Evolutionary conservation across 2,329 filamentous ascomycete species (phyloP).

Genomic region (Colletotrichum sp.): DNA sequence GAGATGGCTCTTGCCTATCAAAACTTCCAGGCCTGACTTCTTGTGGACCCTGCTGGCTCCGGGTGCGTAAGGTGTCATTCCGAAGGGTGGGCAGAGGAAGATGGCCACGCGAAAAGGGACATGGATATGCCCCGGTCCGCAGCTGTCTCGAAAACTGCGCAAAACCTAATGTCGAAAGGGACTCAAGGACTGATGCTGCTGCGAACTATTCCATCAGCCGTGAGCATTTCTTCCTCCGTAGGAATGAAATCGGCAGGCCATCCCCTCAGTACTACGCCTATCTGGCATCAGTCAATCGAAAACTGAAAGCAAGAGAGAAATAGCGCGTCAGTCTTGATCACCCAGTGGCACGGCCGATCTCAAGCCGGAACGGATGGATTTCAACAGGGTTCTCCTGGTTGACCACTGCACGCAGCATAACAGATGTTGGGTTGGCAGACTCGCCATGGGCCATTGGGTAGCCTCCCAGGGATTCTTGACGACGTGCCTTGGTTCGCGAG

Average conservation of each 20-base stretch:
- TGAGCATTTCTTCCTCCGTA: background rate
- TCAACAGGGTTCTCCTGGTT: background rate
- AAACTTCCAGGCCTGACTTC: background rate
- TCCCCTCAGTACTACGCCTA: background rate
- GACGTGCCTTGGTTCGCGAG: background rate
- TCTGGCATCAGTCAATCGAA: background rate
- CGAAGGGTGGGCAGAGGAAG: background rate
- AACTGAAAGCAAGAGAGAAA: background rate
- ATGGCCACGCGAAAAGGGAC: conserved; percentile 11
- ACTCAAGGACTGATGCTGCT: background rate
- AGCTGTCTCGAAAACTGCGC: background rate
- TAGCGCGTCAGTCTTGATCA: background rate
- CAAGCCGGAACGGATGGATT: background rate
- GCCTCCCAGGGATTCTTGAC: background rate
- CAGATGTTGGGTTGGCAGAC: background rate
- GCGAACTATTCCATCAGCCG: background rate
- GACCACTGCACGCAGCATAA: background rate
- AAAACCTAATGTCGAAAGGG: background rate
- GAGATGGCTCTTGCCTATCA: conserved; percentile 1
- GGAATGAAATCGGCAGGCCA: background rate
- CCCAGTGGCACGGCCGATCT: background rate
- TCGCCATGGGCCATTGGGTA: background rate
- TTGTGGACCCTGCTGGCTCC: background rate
- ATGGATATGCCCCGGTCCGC: conserved; percentile 2
- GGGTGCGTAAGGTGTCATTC: background rate